phyloP scores from a whole-genome alignment of 352 stramenopile genomes.

The Phytophthora uliginosa region DNA sequence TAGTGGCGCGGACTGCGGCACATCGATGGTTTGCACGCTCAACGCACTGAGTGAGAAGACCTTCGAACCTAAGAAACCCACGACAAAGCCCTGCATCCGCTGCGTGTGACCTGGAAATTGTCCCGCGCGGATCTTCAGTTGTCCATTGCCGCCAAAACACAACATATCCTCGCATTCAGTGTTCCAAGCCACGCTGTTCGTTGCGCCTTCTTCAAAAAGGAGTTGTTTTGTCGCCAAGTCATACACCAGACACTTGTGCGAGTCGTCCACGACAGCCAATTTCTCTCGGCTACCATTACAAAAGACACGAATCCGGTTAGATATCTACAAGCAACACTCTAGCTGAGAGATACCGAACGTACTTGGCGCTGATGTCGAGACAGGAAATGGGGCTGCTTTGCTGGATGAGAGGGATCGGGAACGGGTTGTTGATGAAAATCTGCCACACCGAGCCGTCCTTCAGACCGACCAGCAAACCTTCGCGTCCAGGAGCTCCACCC shows the following conservation, averaged over 20 bases:
- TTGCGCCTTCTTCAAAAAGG: slow-evolving; percentile 87
- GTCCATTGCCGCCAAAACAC: slow-evolving; percentile 91
- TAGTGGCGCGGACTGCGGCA: slow-evolving; percentile 90
- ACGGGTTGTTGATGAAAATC: slow-evolving; percentile 96
- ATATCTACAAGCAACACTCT: not conserved
- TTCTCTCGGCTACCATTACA: slow-evolving; percentile 72
- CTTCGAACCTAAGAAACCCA: slow-evolving; percentile 94
- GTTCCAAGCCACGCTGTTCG: slow-evolving; percentile 95
- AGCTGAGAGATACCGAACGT: slow-evolving; percentile 22
- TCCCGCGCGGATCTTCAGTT: slow-evolving; percentile 94
- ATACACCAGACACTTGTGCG: slow-evolving; percentile 92
- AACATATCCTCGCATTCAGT: slow-evolving; percentile 96
- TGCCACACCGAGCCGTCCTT: slow-evolving; percentile 93
- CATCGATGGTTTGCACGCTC: slow-evolving; percentile 91
- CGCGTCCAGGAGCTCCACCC: slow-evolving; percentile 87
- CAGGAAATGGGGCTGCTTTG: slow-evolving; percentile 89
- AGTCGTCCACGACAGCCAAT: slow-evolving; percentile 93
- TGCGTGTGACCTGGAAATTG: slow-evolving; percentile 91
- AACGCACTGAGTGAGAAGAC: slow-evolving; percentile 93
- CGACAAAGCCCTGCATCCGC: slow-evolving; percentile 93
- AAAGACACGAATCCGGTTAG: slow-evolving; percentile 5
- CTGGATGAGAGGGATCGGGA: slow-evolving; percentile 94
- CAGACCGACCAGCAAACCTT: slow-evolving; percentile 94
- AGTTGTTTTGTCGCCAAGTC: slow-evolving; percentile 93
- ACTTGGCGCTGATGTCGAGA: slow-evolving; percentile 91